Evolutionary conservation across 2,329 filamentous ascomycete genomes (phyloP).

Genomic region (Trichophyton schoenleinii): DNA sequence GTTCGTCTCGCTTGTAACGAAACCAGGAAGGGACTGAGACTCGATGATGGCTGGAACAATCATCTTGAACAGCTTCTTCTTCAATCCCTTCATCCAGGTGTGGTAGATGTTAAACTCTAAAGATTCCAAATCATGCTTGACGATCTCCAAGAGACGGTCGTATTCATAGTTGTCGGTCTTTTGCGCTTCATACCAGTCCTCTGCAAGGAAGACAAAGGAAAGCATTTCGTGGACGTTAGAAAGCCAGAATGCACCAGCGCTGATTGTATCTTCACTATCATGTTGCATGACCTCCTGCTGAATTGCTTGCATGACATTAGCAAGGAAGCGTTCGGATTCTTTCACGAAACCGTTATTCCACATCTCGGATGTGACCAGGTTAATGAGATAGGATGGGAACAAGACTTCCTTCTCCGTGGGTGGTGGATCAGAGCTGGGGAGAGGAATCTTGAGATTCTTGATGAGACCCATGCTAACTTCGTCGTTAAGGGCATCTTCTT

Average conservation of each 20-base stretch:
- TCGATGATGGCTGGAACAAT: constrained; percentile 98
- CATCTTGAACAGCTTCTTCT: constrained; percentile 99
- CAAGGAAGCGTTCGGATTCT: constrained; percentile 95
- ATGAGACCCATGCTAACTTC: constrained; percentile 95
- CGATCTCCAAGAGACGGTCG: constrained; percentile 90
- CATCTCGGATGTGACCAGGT: constrained; percentile 98
- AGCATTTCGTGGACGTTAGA: constrained; percentile 99
- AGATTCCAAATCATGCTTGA: constrained; percentile 97
- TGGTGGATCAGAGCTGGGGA: constrained; percentile 70
- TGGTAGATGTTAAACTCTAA: constrained; percentile 99
- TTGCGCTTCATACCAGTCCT: constrained; percentile 98
- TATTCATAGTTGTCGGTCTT: constrained; percentile 99
- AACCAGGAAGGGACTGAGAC: constrained; percentile 92
- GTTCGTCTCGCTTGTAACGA: constrained; percentile 97
- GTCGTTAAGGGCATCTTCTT: constrained; percentile 91
- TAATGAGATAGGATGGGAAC: constrained; percentile 98
- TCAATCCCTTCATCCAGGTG: constrained; percentile 99
- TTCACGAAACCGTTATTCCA: constrained; percentile 99
- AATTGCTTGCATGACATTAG: constrained; percentile 99
- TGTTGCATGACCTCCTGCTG: constrained; percentile 99
- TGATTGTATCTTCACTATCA: constrained; percentile 92
- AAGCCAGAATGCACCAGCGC: constrained; percentile 95
- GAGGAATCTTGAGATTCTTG: constrained; percentile 89
- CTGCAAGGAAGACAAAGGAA: constrained; percentile 95
- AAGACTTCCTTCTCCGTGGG: constrained; percentile 97